Evolutionary conservation across 768 basidiomycete genomes (phyloP), one percentile per base, ranked within the genome.

Genomic region (Tubosaeta sp.): DNA sequence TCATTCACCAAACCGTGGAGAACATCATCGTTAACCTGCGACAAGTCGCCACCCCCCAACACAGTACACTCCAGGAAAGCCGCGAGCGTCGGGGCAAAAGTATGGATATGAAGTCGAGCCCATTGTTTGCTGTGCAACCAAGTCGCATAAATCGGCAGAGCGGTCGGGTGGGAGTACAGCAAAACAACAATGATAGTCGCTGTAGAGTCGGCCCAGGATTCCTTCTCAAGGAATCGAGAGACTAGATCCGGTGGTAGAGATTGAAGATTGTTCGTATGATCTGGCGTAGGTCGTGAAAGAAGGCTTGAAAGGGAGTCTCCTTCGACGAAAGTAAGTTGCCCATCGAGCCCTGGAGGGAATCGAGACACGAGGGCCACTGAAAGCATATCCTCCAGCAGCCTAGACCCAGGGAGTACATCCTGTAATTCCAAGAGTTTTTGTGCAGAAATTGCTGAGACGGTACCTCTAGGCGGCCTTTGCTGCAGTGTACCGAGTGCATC

Each of bases 311-410:
- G 49, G 2, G 21, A 12, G 5, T 48, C 50, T 34, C 51, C 48
- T 43, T 57, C 49, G 8, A 21, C 10, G 45, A 54, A 51, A 24
- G 32, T 1, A 30, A 59, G 27, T 7, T 24, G 53, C 2, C 71
- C 70, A 14, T 69, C 60, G 31, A 67, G 34, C 8, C 67, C 61
- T 14, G 46, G 44, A 24, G 71, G 69, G 10, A 72, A 59, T n/a
- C 47, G 51, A 13, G 73, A 70, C 14, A 71, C 64, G 4, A 81
- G 52, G 0, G 72, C 66, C 4, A 58, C 57, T 2, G 79, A 74
- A 19, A 84, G 70, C 52, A 84, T 63, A 9, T 74, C 68, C 36
- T 84, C 79, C 0, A 83, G 67, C 2, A 69, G 52, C 1, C 48
- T 9, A 14, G 70, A 74, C n/a, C 64, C 56, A 10, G 71, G 66